phyloP scores from a whole-genome alignment of 2,329 filamentous ascomycete genomes.

The Cadophora sp. region DNA sequence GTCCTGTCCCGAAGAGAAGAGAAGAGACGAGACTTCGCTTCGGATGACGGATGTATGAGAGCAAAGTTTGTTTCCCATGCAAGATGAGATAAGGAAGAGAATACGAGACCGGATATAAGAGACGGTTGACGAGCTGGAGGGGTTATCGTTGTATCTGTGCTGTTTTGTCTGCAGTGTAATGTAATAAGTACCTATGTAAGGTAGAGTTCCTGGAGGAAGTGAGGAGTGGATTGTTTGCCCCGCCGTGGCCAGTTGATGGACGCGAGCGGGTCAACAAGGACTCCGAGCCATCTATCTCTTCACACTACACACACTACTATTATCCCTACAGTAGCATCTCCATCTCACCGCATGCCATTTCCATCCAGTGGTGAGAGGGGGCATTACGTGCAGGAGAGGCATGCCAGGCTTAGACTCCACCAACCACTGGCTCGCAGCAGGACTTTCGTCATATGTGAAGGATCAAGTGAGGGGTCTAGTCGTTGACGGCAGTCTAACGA shows the following conservation, averaged over 20 bases:
- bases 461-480: slow-evolving; percentile 6
- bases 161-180: background rate
- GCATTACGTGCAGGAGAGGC: slow-evolving; percentile 14
- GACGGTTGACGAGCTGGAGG: background rate
- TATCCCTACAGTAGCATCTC: background rate
- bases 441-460: slow-evolving; percentile 4
- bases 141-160: background rate
- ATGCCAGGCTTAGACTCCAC: background rate
- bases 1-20: background rate
- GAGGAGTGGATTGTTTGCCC: slow-evolving; percentile 12
- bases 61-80: background rate
- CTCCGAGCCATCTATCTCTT: background rate
- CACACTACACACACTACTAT: background rate
- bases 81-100: background rate
- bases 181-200: no score
- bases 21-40: no score
- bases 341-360: slow-evolving; percentile 11
- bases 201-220: background rate
- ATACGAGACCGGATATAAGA: slow-evolving; percentile 1
- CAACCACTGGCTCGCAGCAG: background rate
- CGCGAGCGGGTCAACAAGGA: slow-evolving; percentile 15
- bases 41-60: background rate
- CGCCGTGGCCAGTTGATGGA: slow-evolving; percentile 7
- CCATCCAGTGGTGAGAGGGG: background rate
- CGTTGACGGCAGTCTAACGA: background rate